Conservation (phyloP, 495 filamentous ascomycete species). For the Aspergillus bridgeri region DNA sequence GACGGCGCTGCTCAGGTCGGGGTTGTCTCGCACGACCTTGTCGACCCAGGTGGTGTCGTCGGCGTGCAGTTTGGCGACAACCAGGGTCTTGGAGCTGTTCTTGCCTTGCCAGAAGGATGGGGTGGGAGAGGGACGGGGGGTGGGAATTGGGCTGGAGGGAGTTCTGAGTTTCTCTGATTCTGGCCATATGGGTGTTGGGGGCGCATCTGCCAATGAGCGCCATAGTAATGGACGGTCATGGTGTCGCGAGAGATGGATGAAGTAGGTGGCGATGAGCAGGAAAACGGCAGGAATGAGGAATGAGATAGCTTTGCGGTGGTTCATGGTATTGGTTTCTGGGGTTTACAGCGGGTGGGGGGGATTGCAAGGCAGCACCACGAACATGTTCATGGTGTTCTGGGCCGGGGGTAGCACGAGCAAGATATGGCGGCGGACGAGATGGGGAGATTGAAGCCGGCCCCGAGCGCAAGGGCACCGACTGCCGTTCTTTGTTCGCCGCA, state of each 20-base stretch:
- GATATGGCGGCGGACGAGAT: too few species aligned
- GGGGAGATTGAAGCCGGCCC: background rate
- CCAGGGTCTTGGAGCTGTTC: slow-evolving; percentile 11
- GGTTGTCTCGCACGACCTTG: slow-evolving; percentile 1
- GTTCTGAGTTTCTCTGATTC: background rate
- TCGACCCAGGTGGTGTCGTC: slow-evolving; percentile 31
- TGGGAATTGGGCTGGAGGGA: background rate
- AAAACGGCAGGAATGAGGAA: background rate
- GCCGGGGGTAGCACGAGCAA: background rate
- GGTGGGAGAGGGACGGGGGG: background rate
- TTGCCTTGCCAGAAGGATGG: background rate
- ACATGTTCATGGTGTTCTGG: background rate
- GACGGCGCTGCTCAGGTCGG: slow-evolving; percentile 3
- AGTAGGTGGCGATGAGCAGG: background rate
- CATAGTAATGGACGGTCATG: background rate
- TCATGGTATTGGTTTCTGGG: background rate
- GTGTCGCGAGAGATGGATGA: background rate
- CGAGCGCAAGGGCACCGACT: background rate
- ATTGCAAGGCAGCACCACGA: background rate
- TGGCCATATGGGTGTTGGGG: background rate
- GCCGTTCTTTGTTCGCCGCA: background rate
- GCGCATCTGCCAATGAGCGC: background rate
- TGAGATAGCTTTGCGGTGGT: background rate
- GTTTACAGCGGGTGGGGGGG: background rate
- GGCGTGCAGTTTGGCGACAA: slow-evolving; percentile 22